These are phyloP conservation scores for Dipodascopsis uninucleata DNA, from an alignment of 805 yeast genomes.

Conservation along the genomic window DNA sequence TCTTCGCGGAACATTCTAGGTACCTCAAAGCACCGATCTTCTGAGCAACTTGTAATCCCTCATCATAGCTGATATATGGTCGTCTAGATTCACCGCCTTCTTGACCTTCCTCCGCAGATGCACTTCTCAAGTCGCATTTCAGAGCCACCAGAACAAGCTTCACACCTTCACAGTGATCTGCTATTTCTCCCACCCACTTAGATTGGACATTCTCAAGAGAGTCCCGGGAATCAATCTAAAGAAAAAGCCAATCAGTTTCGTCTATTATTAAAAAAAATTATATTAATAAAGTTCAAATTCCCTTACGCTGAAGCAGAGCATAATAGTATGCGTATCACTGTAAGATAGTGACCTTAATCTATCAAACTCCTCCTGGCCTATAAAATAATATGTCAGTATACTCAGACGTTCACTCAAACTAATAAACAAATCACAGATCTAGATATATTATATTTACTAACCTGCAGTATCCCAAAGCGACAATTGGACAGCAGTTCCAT, in stretches of 20 bases:
- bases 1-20: slow-evolving; percentile 94
- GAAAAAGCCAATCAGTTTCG: background rate
- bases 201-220: slow-evolving; percentile 91
- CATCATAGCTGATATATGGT: slow-evolving; percentile 76
- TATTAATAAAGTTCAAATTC: background rate
- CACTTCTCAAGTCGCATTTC: slow-evolving; percentile 78
- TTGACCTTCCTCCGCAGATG: slow-evolving; percentile 8
- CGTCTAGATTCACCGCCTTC: slow-evolving; percentile 35
- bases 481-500: slow-evolving; percentile 84
- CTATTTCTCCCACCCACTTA: slow-evolving; percentile 95
- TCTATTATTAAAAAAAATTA: background rate
- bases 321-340: slow-evolving; percentile 93
- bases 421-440: no score
- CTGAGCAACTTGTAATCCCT: slow-evolving; percentile 89
- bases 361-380: slow-evolving; percentile 87
- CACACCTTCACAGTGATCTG: slow-evolving; percentile 96
- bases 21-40: slow-evolving; percentile 90
- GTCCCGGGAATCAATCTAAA: slow-evolving; percentile 84
- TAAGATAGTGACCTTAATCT: slow-evolving; percentile 87
- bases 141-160: slow-evolving; percentile 89
- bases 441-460: background rate
- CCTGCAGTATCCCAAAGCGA: slow-evolving; percentile 99
- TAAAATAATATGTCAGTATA: no score
- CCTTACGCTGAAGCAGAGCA: slow-evolving; percentile 67
- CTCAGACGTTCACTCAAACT: no score